phyloP scores from a whole-genome alignment of 1,284 basidiomycete species.

The Wolfiporia cocos region DNA sequence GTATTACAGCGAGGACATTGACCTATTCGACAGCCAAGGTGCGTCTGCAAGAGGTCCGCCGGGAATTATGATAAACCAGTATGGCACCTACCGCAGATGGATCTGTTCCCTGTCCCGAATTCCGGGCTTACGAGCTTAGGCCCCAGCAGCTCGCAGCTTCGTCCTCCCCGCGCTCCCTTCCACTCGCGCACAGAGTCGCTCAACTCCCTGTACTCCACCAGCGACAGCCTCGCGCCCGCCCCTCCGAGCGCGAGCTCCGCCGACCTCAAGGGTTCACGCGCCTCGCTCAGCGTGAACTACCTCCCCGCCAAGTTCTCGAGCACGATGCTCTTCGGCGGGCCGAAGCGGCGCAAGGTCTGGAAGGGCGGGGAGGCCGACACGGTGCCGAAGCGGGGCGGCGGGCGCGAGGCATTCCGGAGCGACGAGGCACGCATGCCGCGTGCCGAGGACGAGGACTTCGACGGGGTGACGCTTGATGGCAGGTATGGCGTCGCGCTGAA shows the following conservation, averaged over 20 bases:
- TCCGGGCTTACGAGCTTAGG: no score
- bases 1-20: no score
- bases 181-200: constrained; percentile 19
- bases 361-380: constrained; percentile 20
- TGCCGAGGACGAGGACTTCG: constrained; percentile 47
- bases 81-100: no score
- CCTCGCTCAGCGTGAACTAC: constrained; percentile 47
- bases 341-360: constrained; percentile 31
- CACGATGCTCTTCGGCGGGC: constrained; percentile 37
- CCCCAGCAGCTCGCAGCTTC: constrained; percentile 20
- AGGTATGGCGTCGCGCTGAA: constrained; percentile 34
- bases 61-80: no score
- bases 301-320: constrained; percentile 54
- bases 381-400: constrained; percentile 42
- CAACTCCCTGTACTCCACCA: constrained; percentile 18
- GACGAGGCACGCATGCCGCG: constrained; percentile 44
- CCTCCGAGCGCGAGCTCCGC: not conserved
- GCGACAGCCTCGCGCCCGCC: not conserved
- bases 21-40: no score
- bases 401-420: constrained; percentile 45
- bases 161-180: constrained; percentile 26
- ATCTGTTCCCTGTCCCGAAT: no score
- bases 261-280: constrained; percentile 5
- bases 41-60: no score
- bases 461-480: constrained; percentile 35